phyloP scores from a whole-genome alignment of 2,329 filamentous ascomycete species.

The Epichloe gansuensis region DNA sequence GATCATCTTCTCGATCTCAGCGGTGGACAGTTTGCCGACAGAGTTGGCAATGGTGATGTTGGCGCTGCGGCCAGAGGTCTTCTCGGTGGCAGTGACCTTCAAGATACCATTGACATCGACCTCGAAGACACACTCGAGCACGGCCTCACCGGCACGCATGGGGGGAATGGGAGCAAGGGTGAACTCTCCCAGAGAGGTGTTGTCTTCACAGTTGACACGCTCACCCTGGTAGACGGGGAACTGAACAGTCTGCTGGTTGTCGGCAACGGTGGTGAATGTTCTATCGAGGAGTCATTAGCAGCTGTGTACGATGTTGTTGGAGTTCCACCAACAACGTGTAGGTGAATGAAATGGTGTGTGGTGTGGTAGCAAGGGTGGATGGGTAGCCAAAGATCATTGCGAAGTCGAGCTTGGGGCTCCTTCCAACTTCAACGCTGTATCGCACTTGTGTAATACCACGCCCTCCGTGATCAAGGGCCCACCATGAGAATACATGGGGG shows the following conservation, averaged over 20 bases:
- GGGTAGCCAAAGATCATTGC: background rate
- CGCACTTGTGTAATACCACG: too few relatives aligned
- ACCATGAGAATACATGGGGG: background rate
- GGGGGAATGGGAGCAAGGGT: constrained; percentile 79
- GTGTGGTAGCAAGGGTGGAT: background rate
- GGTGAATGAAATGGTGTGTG: too few relatives aligned
- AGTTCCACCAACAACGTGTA: too few relatives aligned
- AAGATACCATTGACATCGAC: constrained; percentile 99
- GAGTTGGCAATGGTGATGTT: constrained; percentile 99
- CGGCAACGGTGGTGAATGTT: constrained; percentile 78
- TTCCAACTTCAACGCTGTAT: too few relatives aligned
- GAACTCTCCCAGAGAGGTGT: constrained; percentile 96
- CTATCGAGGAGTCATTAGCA: constrained; percentile 4
- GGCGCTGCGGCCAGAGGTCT: constrained; percentile 91
- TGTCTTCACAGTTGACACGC: constrained; percentile 95
- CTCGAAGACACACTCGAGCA: constrained; percentile 96
- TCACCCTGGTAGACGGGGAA: constrained; percentile 96
- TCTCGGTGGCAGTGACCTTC: constrained; percentile 98
- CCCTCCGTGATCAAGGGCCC: too few relatives aligned
- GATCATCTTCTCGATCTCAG: constrained; percentile 97
- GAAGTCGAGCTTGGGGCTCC: background rate
- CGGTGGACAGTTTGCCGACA: constrained; percentile 89
- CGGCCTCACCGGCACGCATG: constrained; percentile 88
- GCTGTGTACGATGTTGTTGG: too few relatives aligned
- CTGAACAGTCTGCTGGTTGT: constrained; percentile 54